Evolutionary conservation across 805 yeast species (phyloP), one percentile per base, ranked within the genome.

Genomic region (Cyberlindnera misumaiensis): DNA sequence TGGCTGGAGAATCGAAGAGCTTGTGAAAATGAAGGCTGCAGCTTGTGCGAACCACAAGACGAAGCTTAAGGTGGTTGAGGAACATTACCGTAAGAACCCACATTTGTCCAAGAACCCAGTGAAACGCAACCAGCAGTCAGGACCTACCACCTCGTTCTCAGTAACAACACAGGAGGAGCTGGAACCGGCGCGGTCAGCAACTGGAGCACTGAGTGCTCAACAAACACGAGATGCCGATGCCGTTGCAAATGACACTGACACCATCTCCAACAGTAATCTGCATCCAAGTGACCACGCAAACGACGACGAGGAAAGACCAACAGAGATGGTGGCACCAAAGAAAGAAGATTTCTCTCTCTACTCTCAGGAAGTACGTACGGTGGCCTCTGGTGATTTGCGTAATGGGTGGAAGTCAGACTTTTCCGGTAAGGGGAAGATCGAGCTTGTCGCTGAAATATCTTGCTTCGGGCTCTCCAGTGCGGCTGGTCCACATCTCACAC

Each of bases 391-490:
- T 10, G 95, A 85, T 44, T 61, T 87, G 54, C 85, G 83, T 55
- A 69, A 74, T 24, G 99, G 99, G 4, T 93, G 99, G 99, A 93
- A 93, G 58, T 77, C 93, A 1, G 98, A 93, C 60, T 89, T 82
- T 56, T 62, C 78, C 5, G 82, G 77, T 30, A 70, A 70, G 32
- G 98, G 98, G 5, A 70, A 75, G 39, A 80, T 89, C 43, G 96
- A 87, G 58, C 58, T 88, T 33, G 80, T 82, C 24, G 86, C 84
- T 0, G 86, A 83, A 32, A 72, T 84, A 29, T 70, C 73, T 14
- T 73, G 83, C 17, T 68, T 73, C 63, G 66, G 72, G 37, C 62
- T 82, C 35, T 66, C 80, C 9, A 75, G 87, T 35, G 73, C 73
- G 5, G 60, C 73, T 0, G 56, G 65, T 11, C 65, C 65, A 26